These are phyloP conservation scores for Thuidium tamariscinum DNA, from an alignment of 225 moss, liverwort and hornwort species.

Conservation along the genomic window DNA sequence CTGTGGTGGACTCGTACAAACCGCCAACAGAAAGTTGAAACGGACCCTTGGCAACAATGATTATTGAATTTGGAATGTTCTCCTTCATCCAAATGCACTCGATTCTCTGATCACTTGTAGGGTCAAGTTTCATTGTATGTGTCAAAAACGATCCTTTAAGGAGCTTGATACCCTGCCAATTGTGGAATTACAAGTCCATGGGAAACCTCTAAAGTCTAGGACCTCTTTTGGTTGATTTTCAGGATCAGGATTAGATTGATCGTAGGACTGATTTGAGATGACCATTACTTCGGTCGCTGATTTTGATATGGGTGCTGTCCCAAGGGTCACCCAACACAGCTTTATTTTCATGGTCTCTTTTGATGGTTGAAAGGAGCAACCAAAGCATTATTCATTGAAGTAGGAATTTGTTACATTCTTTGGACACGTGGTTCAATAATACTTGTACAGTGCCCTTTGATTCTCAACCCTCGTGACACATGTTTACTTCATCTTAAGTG, in stretches of 20 bases:
- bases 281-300: constrained; percentile 33
- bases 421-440: constrained; percentile 42
- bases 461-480: not conserved
- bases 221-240: constrained; percentile 24
- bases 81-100: not conserved
- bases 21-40: constrained; percentile 6
- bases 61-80: constrained; percentile 1
- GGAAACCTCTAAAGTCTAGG: constrained; percentile 9
- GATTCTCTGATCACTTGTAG: constrained; percentile 4
- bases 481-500: not conserved
- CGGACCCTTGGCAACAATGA: constrained; percentile 1
- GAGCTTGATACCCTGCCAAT: constrained; percentile 20
- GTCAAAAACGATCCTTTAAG: constrained; percentile 11
- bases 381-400: constrained; percentile 51
- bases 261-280: constrained; percentile 35
- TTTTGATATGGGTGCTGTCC: constrained; percentile 37
- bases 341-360: constrained; percentile 16
- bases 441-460: constrained; percentile 27
- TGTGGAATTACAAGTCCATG: constrained; percentile 29
- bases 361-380: constrained; percentile 32
- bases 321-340: constrained; percentile 22
- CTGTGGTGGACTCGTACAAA: constrained; percentile 54
- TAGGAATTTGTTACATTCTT: constrained; percentile 47
- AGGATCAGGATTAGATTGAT: constrained; percentile 36
- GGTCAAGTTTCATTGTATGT: constrained; percentile 40